Conservation (phyloP, 169 alveolate species). For the Theileria orientalis region DNA sequence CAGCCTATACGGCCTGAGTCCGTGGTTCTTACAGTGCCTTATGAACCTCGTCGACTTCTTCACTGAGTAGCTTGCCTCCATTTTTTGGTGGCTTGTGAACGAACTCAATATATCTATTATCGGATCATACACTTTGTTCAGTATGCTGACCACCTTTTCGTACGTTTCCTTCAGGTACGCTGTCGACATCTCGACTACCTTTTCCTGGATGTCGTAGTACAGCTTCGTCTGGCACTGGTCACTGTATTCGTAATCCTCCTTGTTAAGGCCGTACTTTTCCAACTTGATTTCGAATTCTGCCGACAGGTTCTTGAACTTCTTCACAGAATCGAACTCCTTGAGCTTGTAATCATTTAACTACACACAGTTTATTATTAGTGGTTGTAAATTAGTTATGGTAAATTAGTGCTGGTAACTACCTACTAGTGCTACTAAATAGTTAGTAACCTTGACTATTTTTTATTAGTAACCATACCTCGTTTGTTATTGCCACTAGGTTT, state of each 20-base stretch:
- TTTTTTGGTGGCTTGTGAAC: conserved; percentile 22
- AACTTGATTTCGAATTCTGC: conserved; percentile 24
- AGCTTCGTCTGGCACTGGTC: conserved; percentile 19
- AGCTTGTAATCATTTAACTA: conserved; percentile 41
- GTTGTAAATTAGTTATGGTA: background rate
- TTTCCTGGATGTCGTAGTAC: conserved; percentile 27
- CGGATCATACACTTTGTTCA: background rate
- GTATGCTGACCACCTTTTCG: conserved; percentile 2
- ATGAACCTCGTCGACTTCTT: conserved; percentile 26
- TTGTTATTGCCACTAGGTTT: conserved; percentile 4
- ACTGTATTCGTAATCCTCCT: conserved; percentile 36
- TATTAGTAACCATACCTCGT: conserved; percentile 18
- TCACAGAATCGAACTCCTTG: conserved; percentile 34
- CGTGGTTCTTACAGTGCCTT: conserved; percentile 44
- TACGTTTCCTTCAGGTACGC: conserved; percentile 27
- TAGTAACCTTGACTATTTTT: background rate
- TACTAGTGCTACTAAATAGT: background rate
- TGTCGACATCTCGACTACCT: conserved; percentile 3
- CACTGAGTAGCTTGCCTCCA: conserved; percentile 22
- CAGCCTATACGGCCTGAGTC: conserved; percentile 8
- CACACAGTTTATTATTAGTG: background rate
- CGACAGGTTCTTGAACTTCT: conserved; percentile 20
- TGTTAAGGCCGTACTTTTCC: conserved; percentile 15
- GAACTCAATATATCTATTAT: conserved; percentile 20
- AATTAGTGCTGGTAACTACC: background rate